Base-by-base conservation (phyloP, 257 asterid genomes). In the Penstemon barbatus region DNA sequence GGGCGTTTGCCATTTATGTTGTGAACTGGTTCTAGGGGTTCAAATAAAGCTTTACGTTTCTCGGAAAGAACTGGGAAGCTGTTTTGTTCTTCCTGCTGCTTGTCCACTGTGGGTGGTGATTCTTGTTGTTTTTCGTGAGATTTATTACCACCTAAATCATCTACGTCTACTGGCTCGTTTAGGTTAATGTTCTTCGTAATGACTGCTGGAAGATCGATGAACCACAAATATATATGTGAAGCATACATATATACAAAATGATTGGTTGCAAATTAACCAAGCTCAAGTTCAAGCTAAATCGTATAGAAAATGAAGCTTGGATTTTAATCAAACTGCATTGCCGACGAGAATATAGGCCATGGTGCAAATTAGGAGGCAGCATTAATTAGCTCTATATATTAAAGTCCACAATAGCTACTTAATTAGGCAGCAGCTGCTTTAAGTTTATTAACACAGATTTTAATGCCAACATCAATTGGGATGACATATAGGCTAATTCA, bases 1-100 rank as follows among this genome's bases (percentile, higher is more conserved):
- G 87, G 87, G 18, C 89, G 83, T 39, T 80, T 74, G 4, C 86
- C 90, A 42, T 74, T 84, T 43, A 71, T 13, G 75, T 79, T 82
- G 11, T 12, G 46, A 4, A 52, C 69, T 0, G 96, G 96, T 4
- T 83, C 96, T 59, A 93, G 65, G 6, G 97, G 97, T 67, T 90
- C 99, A 43, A 90, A 93, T 8, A 93, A 74, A 2, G 99, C 92
- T 75, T 89, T 90, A 4, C 99, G 74, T 65, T 91, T 92, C 83
- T 93, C 91, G 5, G 99, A 88, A 13, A 90, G 92, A 64, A 83
- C 70, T 18, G 83, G 13, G 37, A 75, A 5, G 51, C 74, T 75
- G 74, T 50, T 71, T 25, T 25, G 33, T 51, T 76, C 52, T 50
- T 87, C 95, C 67, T 78, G 83, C 74, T 71, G 79, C 77, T 67